phyloP scores from a whole-genome alignment of 2,329 filamentous ascomycete species.

The Cadophora gregata region DNA sequence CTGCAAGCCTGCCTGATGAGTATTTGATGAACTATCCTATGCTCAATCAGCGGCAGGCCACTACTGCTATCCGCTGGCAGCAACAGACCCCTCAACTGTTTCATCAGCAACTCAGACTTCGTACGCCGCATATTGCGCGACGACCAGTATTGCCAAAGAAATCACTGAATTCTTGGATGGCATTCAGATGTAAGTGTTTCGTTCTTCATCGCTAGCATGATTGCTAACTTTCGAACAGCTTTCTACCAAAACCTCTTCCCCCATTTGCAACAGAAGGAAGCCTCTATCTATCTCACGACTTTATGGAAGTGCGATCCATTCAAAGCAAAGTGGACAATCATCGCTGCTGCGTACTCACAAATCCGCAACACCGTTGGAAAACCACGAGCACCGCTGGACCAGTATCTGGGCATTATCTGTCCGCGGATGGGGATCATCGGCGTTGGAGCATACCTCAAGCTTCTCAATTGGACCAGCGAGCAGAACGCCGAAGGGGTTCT shows the following conservation, averaged over 20 bases:
- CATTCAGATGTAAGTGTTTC: conserved; percentile 9
- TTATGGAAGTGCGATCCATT: conserved; percentile 37
- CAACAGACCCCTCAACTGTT: neutral
- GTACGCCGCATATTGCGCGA: neutral
- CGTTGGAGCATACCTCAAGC: conserved; percentile 31
- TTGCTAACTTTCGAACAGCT: conserved; percentile 11
- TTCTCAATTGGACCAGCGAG: conserved; percentile 34
- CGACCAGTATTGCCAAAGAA: conserved; percentile 10
- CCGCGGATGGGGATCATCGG: conserved; percentile 35
- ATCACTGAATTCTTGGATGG: conserved; percentile 15
- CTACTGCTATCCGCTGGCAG: neutral
- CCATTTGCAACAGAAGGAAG: conserved; percentile 34
- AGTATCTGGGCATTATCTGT: conserved; percentile 29
- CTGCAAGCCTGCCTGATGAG: neutral
- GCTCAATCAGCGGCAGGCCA: neutral
- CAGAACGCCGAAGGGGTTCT: conserved; percentile 24
- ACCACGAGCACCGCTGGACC: conserved; percentile 28
- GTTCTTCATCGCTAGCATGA: neutral
- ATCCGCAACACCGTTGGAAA: conserved; percentile 35
- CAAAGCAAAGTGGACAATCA: conserved; percentile 36
- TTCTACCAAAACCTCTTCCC: conserved; percentile 24
- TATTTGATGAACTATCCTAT: conserved; percentile 8
- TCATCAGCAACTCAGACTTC: conserved; percentile 2
- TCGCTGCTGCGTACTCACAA: conserved; percentile 35
- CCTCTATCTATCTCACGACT: conserved; percentile 30